Evolutionary conservation across 768 basidiomycete species (phyloP), one percentile per base, ranked within the genome.

Genomic region (Sarcomyxa edulis): DNA sequence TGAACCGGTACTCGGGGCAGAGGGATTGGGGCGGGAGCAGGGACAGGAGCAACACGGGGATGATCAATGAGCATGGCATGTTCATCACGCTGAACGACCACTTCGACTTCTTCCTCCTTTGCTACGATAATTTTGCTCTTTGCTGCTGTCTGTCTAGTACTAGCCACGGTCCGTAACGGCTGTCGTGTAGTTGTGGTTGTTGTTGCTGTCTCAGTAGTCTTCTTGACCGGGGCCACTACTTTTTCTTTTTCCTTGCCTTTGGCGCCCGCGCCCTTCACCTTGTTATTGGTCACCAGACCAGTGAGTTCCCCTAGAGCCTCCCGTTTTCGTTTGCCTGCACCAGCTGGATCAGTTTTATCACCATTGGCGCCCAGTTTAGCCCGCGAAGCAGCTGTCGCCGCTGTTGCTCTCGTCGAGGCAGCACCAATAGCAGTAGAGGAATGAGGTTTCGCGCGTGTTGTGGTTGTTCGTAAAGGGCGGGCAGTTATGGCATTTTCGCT

Each of bases 291-390:
- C 9, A 59, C 45, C 18, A 65, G 49, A 7, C 65, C 64, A 6
- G 77, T 76, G 30, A 89, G 81, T 53, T 90, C 88, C 11, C 75
- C 74, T 28, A 90, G 66, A 0, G 79, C 84, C 34, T 81, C 80
- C 14, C 87, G 81, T 57, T 88, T 89, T 39, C 85, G 74, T 55
- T 86, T 86, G 23, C 72, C 76, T 2, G 66, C 63, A n/a, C n/a
- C n/a, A 32, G 71, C 69, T 24, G 78, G 74, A 18, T 74, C 58
- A 14, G 65, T 59, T 10, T 63, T 60, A 29, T 81, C 76, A 37
- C 61, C 59, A 39, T 68, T 64, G 50, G 62, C 67, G 49, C 71
- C 54, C 22, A 58, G 48, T 50, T 68, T 68, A 18, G 64, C 55
- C 35, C 58, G 49, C 16, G 64, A 57, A 39, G 66, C 60, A 47